Evolutionary conservation across 1,284 basidiomycete genomes (phyloP), one percentile per base, ranked within the genome.

Genomic region (Austroboletus novae-zelandiae): DNA sequence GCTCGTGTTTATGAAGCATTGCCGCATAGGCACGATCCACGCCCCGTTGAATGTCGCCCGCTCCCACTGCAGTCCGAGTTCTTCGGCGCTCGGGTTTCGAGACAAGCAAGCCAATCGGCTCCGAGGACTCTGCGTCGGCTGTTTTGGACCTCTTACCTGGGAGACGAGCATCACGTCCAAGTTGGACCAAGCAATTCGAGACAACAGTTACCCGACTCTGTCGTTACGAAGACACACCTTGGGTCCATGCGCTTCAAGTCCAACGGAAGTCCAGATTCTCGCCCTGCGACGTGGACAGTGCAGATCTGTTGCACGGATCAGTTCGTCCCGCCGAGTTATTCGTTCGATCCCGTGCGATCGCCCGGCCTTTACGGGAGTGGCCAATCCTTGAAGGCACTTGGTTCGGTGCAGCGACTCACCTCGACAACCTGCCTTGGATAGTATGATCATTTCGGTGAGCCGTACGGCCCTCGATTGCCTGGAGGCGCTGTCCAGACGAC

Each of bases 121-220:
- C 20, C 44, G 49, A 5, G 64, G 56, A 2, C 23, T 70, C 23
- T 39, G 62, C 40, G 55, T 66, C 9, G 67, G 64, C n/a, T 69
- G 55, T 41, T 54, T 66, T n/a, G 67, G 64, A 27, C 69, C 68
- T 10, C 64, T 67, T 25, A 9, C 48, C 14, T 70, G 67, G 66
- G 64, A 66, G 50, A 65, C 59, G 4, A 44, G 25, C 11, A 40
- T 57, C 36, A 47, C 47, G 9, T 53, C 61, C 11, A 54, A 46
- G n/a, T 31, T 62, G 40, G 44, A 52, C 44, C 32, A 23, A 2
- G 20, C 20, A 23, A 23, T 5, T 23, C 20, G 20, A 23, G 20
- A 23, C 20, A 23, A 23, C 20, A 23, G 20, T 23, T 23, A 23
- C 20, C 20, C 20, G 20, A 23, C 20, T 23, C 20, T 23, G 20